Base-by-base conservation (phyloP, 148 eudicot genomes). In the Fagopyrum tataricum region DNA sequence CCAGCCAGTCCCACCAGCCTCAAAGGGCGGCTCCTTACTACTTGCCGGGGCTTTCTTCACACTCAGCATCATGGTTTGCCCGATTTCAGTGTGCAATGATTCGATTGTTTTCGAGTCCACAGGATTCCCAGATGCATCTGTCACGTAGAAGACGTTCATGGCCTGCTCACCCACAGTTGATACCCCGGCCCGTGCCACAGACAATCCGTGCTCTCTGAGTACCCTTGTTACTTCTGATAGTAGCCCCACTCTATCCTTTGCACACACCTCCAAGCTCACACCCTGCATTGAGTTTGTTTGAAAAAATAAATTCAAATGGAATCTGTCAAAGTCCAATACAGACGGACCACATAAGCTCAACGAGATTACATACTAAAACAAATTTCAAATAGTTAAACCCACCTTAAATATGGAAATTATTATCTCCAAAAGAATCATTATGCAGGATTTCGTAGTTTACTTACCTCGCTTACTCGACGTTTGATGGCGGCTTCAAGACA, bases 401-500 rank as follows among this genome's bases (percentile, higher is more conserved):
- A n/a, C n/a, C n/a, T n/a, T n/a, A n/a, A n/a, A n/a, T n/a, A n/a
- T n/a, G n/a, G n/a, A n/a, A n/a, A n/a, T n/a, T n/a, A n/a, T n/a
- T n/a, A n/a, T n/a, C n/a, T n/a, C n/a, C n/a, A n/a, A n/a, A n/a
- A n/a, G n/a, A n/a, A n/a, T n/a, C n/a, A n/a, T n/a, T n/a, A n/a
- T n/a, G n/a, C n/a, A n/a, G n/a, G n/a, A n/a, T n/a, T n/a, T n/a
- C n/a, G n/a, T n/a, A n/a, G n/a, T n/a, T 4, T 21, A 58, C 64
- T 81, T 47, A 91, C 97, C 90, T 91, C 94, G 69, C 84, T 78
- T 69, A 83, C 85, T 84, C 97, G 81, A 71, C 97, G 83, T 44
- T 77, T 82, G 67, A 91, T 86, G 47, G 97, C 97, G 55, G 97
- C 97, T 86, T 89, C 97, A 61, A 91, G 84, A 81, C 97, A 89